Evolutionary conservation across 176 grass and related monocot genomes (phyloP).

Genomic region (Rhynchospora pubera): DNA sequence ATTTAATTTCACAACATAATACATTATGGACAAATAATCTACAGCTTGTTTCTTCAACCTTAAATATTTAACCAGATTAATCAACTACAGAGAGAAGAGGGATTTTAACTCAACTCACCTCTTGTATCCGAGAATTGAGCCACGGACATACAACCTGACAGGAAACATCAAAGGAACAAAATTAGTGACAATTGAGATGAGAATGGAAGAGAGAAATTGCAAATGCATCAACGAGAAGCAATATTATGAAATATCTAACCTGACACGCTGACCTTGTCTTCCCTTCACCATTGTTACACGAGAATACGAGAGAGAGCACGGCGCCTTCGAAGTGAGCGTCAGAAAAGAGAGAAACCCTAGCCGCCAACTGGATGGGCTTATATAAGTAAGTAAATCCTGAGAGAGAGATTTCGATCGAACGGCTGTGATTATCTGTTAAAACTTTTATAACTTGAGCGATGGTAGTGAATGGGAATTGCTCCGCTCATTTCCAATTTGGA

Average conservation of each 20-base stretch:
- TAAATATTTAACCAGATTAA: neutral
- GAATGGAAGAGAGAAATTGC: neutral
- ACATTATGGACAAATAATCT: too few relatives aligned
- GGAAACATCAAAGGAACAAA: neutral
- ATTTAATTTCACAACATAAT: too few relatives aligned
- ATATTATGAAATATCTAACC: neutral
- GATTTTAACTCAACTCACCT: neutral
- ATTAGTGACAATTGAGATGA: neutral
- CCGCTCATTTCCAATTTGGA: too few relatives aligned
- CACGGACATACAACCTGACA: neutral
- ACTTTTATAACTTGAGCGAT: too few relatives aligned
- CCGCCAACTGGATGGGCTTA: neutral
- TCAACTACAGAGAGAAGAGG: neutral
- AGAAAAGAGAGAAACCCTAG: neutral
- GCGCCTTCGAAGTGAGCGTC: neutral
- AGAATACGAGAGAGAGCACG: neutral
- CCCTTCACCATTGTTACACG: neutral
- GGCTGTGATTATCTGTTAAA: too few relatives aligned
- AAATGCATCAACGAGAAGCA: neutral
- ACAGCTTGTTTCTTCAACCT: neutral
- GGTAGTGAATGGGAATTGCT: too few relatives aligned
- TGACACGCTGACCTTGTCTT: neutral
- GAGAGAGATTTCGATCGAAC: too few relatives aligned
- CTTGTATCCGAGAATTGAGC: conserved; percentile 1
- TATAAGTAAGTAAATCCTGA: too few relatives aligned